A percentile compares a stretch with the other conserved stretches of the same genome.
Conservation (phyloP, 2,329 filamentous ascomycete genomes). For the Hansfordia pulvinata region DNA sequence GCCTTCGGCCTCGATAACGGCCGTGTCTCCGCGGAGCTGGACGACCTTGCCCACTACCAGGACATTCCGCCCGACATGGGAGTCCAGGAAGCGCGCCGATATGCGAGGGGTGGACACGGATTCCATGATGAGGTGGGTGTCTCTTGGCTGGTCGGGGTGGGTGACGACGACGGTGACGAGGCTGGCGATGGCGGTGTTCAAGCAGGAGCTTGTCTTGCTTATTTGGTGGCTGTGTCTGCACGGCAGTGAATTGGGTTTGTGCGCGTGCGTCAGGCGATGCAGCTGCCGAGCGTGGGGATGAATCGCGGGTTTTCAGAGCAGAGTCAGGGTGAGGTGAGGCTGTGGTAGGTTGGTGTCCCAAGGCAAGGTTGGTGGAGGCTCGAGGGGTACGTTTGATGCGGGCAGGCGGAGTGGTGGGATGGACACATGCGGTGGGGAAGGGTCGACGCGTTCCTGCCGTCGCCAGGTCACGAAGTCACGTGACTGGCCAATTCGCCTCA, state of each 20-base stretch:
- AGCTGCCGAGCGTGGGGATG: neutral
- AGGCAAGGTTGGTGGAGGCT: too few species aligned
- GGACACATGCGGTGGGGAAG: too few species aligned
- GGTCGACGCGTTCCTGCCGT: too few species aligned
- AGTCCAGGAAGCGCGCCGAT: constrained; percentile 64
- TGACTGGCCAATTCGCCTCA: too few species aligned
- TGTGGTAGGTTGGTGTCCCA: too few species aligned
- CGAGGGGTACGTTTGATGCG: too few species aligned
- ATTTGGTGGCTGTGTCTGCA: neutral
- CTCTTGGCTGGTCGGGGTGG: constrained; percentile 7
- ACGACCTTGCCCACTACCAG: constrained; percentile 77
- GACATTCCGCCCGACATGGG: constrained; percentile 62
- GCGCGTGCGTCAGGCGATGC: neutral
- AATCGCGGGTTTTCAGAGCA: neutral
- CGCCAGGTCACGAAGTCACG: too few species aligned
- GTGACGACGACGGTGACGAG: neutral
- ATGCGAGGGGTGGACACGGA: constrained; percentile 65
- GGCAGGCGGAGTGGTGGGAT: too few species aligned
- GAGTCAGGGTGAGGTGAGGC: too few species aligned
- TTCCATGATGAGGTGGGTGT: too few species aligned
- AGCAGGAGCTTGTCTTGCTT: neutral
- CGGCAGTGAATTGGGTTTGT: neutral
- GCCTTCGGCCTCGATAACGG: constrained; percentile 69
- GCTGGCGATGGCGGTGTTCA: constrained; percentile 3
- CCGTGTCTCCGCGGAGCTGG: constrained; percentile 68